Conservation (phyloP, 2,329 filamentous ascomycete species). For the Phyllosticta ampelicida region DNA sequence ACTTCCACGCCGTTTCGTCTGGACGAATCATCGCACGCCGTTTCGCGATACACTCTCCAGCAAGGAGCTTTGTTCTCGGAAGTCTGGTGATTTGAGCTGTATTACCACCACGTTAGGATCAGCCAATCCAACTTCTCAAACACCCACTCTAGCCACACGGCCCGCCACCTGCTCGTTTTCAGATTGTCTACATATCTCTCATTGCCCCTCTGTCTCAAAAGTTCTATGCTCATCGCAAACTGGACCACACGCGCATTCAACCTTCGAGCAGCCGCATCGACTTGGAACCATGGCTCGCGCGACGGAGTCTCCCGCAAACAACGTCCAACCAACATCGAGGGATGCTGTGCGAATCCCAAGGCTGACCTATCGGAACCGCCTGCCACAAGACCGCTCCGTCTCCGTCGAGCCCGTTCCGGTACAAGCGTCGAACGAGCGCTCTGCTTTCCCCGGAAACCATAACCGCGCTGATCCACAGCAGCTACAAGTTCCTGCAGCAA, state of each 20-base stretch:
- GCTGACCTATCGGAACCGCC: conserved; percentile 8
- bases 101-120: background rate
- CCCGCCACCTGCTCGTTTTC: background rate
- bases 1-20: background rate
- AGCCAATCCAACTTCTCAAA: background rate
- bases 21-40: conserved; percentile 7
- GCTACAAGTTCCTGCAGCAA: background rate
- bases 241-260: background rate
- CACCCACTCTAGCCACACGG: background rate
- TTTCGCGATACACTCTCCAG: background rate
- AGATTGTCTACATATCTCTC: background rate
- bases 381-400: background rate
- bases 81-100: conserved; percentile 1
- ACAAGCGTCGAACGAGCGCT: background rate
- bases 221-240: background rate
- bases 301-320: background rate
- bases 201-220: background rate
- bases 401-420: background rate
- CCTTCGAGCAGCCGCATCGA: background rate
- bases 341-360: background rate
- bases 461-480: background rate
- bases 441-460: background rate
- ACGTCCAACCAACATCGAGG: background rate
- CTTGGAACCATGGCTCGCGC: background rate
- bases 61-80: conserved; percentile 2